Evolutionary conservation across 2,329 filamentous ascomycete species (phyloP).

Genomic region (Arthrinium phaeospermum): DNA sequence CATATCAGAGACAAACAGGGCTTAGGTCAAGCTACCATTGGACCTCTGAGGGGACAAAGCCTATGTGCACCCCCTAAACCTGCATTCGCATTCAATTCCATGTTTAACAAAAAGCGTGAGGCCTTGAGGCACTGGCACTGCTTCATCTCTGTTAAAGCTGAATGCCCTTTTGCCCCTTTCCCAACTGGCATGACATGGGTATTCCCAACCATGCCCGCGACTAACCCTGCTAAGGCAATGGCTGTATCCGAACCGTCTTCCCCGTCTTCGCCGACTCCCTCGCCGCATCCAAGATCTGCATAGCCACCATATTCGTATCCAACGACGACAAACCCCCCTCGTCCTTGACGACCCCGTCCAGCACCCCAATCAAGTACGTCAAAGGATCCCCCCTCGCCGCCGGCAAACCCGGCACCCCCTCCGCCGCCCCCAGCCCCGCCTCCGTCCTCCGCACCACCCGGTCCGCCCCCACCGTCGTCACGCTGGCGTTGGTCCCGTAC

Average conservation of each 20-base stretch:
- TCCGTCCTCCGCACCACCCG: neutral
- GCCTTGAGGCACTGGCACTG: too few relatives aligned
- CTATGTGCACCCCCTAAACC: too few relatives aligned
- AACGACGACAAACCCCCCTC: neutral
- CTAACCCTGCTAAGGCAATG: neutral
- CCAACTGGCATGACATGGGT: too few relatives aligned
- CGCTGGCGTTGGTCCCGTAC: constrained; percentile 1
- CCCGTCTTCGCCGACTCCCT: neutral
- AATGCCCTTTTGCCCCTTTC: too few relatives aligned
- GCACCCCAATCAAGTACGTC: neutral
- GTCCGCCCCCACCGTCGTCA: neutral
- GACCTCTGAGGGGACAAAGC: too few relatives aligned
- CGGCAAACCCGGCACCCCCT: neutral
- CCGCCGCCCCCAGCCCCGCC: neutral
- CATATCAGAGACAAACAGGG: too few relatives aligned
- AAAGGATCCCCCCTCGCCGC: neutral
- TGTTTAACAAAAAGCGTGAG: too few relatives aligned
- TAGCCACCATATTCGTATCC: constrained; percentile 4
- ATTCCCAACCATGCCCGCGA: neutral
- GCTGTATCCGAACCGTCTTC: neutral
- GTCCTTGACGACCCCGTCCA: neutral
- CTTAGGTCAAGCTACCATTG: too few relatives aligned
- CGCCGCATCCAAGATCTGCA: constrained; percentile 5
- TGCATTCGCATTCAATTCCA: too few relatives aligned
- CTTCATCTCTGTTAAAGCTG: too few relatives aligned